Base-by-base conservation (phyloP, 257 asterid species). In the Plantago ovata region DNA sequence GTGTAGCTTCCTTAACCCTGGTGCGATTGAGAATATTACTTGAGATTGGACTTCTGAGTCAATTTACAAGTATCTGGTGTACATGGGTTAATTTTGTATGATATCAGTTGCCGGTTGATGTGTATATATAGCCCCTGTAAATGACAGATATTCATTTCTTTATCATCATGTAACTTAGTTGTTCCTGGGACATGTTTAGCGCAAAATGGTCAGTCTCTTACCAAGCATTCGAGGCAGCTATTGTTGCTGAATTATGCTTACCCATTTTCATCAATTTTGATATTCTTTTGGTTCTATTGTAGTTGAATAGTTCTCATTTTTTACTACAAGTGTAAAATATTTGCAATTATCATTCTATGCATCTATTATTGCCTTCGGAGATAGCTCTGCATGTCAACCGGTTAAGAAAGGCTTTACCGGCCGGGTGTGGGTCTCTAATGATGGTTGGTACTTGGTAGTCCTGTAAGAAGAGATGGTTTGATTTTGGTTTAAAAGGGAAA, bases 41-140 rank as follows among this genome's bases (percentile, higher is more conserved):
- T 9, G 51, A 45, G 51, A 15, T 45, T 18, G 10, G 51, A 45
- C 14, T 10, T 15, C 36, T 3, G 36, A 28, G 36, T 28, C 36
- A 8, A 8, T 28, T 28, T 28, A 28, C 36, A 28, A 28, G 36
- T 28, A 6, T 8, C 36, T 28, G 36, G 36, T 28, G 36, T 28
- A 28, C 22, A 44, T 44, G 51, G 18, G 53, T 19, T 46, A 45
- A n/a, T 20, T 54, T 40, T 60, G 61, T 53, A 41, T 42, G 38
- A 9, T 19, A 43, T 52, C 61, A 59, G 66, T 56, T 53, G 28
- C 66, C 43, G 48, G 38, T 53, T 21, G 28, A 54, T 61, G 58
- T 71, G 72, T 75, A 70, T 63, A 70, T 70, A 66, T 55, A 60
- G 56, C 36, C 7, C 7, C 24, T 70, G 75, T 77, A 68, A 66